Conservation (phyloP, 768 basidiomycete species). For the Podaxis carcinomalis region DNA sequence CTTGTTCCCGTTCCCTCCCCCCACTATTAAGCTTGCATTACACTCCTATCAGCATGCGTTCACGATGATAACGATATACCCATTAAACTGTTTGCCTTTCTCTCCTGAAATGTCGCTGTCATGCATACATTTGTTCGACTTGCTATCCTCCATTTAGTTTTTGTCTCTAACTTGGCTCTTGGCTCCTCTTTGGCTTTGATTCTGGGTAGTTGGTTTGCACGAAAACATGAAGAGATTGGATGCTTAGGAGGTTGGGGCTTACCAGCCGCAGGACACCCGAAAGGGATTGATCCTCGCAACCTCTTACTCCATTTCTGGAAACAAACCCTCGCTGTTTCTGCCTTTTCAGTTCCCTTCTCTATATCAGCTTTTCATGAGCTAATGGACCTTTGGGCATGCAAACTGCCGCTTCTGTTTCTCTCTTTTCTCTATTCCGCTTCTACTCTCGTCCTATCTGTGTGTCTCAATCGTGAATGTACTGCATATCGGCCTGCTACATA, state of each 20-base stretch:
- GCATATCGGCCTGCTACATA: not conserved
- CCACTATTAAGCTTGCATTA: not conserved
- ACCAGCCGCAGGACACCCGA: too few relatives aligned
- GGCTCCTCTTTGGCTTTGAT: not conserved
- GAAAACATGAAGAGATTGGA: not conserved
- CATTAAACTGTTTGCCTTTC: not conserved
- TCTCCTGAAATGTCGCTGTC: not conserved
- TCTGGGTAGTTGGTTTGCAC: not conserved
- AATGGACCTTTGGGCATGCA: not conserved
- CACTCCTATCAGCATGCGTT: not conserved
- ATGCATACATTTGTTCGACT: not conserved
- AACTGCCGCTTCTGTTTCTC: not conserved
- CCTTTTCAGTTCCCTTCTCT: too few relatives aligned
- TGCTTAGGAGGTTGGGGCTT: not conserved
- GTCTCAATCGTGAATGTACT: not conserved
- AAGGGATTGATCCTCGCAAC: too few relatives aligned
- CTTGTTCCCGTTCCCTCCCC: not conserved
- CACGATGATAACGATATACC: not conserved
- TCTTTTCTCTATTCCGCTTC: not conserved
- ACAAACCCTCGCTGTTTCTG: too few relatives aligned
- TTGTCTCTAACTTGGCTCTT: not conserved
- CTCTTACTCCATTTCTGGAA: too few relatives aligned
- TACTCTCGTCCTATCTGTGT: not conserved
- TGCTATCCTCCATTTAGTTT: not conserved
- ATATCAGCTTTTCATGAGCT: not conserved